phyloP scores from a whole-genome alignment of 495 filamentous ascomycete species.

The Xylaria grammica region DNA sequence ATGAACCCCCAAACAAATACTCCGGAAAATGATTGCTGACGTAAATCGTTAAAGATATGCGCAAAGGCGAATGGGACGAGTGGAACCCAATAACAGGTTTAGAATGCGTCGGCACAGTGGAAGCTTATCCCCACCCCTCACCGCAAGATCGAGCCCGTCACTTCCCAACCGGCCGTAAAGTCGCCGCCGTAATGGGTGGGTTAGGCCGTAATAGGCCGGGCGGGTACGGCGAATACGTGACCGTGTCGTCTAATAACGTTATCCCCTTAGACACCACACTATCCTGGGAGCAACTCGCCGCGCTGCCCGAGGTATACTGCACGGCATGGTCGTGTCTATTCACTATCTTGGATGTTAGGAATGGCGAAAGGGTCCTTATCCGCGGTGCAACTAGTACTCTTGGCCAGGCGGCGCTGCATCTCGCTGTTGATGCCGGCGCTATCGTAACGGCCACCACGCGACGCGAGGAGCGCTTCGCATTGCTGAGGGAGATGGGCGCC shows the following conservation, averaged over 20 bases:
- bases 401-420: slow-evolving; percentile 50
- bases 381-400: slow-evolving; percentile 52
- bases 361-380: slow-evolving; percentile 45
- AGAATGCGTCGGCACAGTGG: slow-evolving; percentile 54
- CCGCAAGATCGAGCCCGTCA: slow-evolving; percentile 23
- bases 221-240: slow-evolving; percentile 49
- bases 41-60: slow-evolving; percentile 40
- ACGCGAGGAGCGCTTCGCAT: slow-evolving; percentile 31
- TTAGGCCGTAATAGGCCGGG: slow-evolving; percentile 47
- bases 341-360: slow-evolving; percentile 39
- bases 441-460: slow-evolving; percentile 50
- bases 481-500: slow-evolving; percentile 41
- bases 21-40: not conserved
- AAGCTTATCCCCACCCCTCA: slow-evolving; percentile 26
- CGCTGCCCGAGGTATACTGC: slow-evolving; percentile 49
- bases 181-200: slow-evolving; percentile 51
- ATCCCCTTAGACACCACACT: slow-evolving; percentile 38
- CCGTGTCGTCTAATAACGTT: slow-evolving; percentile 43
- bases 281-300: slow-evolving; percentile 49
- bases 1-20: not conserved
- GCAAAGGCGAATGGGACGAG: slow-evolving; percentile 57
- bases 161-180: slow-evolving; percentile 41
- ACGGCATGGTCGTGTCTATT: slow-evolving; percentile 54
- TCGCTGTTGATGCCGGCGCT: slow-evolving; percentile 48
- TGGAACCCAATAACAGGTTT: slow-evolving; percentile 50